Base-by-base conservation (phyloP, 129 eudicot genomes). In the Chrysanthemum seticuspe region DNA sequence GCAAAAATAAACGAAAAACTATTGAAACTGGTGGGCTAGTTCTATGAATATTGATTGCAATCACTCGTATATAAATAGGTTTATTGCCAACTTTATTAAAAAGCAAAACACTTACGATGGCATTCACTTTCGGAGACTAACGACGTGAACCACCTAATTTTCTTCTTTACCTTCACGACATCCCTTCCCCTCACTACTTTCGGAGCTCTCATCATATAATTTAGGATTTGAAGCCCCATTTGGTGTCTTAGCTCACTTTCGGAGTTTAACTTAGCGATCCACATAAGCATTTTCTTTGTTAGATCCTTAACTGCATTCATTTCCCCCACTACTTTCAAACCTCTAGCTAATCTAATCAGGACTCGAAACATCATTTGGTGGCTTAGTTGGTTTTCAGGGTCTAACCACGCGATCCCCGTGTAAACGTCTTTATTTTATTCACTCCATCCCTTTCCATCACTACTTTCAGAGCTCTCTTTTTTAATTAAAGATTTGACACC, bases 101-200 rank as follows among this genome's bases (percentile, higher is more conserved):
- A 16, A 16, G 57, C 12, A 27, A 68, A 78, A 79, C 52, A 64
- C 81, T 78, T 81, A 82, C 89, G 34, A 14, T 44, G 74, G 68
- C 18, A 6, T 68, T 53, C 18, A 81, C 73, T 83, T 78, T 59
- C 19, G 21, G 21, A 21, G 21, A 21, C 21, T 21, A 21, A 21
- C 21, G 21, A 1, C 21, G 21, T 16, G 18, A 50, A 74, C 60
- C 83, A 68, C 40, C 45, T 55, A 67, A 69, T 68, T 10, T 29
- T 14, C 34, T 59, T 73, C 52, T 61, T 61, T 15, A 10, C 25
- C 65, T 60, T 25, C 65, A 25, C 40, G 21, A 8, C n/a, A 60
- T 60, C 36, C 36, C 44, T 60, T 36, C 5, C 45, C 27, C 11
- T 15, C 44, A 3, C 40, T 25, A 60, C 44, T 60, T 60, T 60